Conservation (phyloP, 1,139 yeast genomes). For the Yamadazyma diospyri region DNA sequence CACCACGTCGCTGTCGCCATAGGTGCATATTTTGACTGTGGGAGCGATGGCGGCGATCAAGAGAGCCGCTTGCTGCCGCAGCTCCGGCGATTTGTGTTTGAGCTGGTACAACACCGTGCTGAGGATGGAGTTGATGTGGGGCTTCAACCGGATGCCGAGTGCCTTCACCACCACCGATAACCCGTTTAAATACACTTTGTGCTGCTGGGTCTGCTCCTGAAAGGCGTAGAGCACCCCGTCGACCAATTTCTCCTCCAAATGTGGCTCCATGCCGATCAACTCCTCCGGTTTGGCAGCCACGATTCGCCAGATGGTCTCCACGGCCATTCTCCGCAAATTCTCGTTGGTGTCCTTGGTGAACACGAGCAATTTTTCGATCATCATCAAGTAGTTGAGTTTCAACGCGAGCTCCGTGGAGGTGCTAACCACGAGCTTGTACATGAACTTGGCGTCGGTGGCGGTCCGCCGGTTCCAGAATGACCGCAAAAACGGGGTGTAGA, state of each 20-base stretch:
- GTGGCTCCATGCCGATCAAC: constrained; percentile 34
- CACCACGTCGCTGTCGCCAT: constrained; percentile 53
- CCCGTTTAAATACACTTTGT: constrained; percentile 54
- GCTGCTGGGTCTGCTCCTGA: constrained; percentile 67
- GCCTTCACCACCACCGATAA: constrained; percentile 67
- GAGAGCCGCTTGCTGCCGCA: constrained; percentile 86
- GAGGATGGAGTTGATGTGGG: constrained; percentile 72
- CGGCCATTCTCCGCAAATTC: constrained; percentile 73
- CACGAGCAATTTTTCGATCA: constrained; percentile 55
- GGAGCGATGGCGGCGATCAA: constrained; percentile 66
- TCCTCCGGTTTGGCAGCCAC: constrained; percentile 26
- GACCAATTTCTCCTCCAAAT: constrained; percentile 60
- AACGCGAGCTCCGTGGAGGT: constrained; percentile 68
- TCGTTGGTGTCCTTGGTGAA: constrained; percentile 81
- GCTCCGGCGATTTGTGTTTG: constrained; percentile 67
- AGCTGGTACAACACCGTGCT: constrained; percentile 72
- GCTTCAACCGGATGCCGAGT: constrained; percentile 65
- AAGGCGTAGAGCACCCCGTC: constrained; percentile 85
- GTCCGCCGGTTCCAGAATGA: constrained; percentile 76
- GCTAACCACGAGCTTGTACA: constrained; percentile 62
- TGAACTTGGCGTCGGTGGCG: constrained; percentile 49
- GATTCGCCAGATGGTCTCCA: constrained; percentile 54
- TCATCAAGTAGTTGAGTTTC: constrained; percentile 62
- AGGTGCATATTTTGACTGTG: constrained; percentile 57
- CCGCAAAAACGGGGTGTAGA: constrained; percentile 62